Conservation (phyloP, 192 early-diverging fungal genomes). For the Chytriomyces sp. region DNA sequence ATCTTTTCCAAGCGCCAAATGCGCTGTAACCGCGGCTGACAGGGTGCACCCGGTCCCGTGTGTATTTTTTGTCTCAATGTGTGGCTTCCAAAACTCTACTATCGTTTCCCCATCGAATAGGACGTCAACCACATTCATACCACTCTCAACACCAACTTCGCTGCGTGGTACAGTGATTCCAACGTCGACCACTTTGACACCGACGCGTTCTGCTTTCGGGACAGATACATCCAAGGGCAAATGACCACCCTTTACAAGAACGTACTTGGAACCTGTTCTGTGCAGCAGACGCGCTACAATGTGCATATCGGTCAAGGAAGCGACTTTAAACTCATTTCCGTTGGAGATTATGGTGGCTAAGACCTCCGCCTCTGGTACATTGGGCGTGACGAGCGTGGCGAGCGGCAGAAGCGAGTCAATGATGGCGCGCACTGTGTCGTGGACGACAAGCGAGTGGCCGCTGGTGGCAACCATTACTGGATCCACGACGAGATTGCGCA, state of each 20-base stretch:
- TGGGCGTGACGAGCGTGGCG: constrained; percentile 76
- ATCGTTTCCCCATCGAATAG: constrained; percentile 55
- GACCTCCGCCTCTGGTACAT: constrained; percentile 80
- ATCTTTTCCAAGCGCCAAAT: constrained; percentile 58
- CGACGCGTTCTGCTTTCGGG: neutral
- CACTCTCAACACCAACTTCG: neutral
- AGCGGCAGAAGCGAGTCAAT: constrained; percentile 66
- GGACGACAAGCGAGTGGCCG: constrained; percentile 62
- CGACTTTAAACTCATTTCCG: constrained; percentile 31
- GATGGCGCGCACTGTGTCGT: constrained; percentile 62
- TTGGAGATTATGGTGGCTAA: constrained; percentile 23
- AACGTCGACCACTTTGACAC: neutral
- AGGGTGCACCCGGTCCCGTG: constrained; percentile 91
- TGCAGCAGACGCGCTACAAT: constrained; percentile 59
- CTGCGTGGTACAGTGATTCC: too few species aligned
- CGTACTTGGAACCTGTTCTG: constrained; percentile 54
- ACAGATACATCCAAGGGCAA: constrained; percentile 50
- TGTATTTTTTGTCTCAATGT: constrained; percentile 68
- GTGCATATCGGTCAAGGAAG: constrained; percentile 61
- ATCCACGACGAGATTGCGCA: constrained; percentile 67
- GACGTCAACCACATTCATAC: constrained; percentile 53
- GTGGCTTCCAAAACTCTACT: constrained; percentile 54
- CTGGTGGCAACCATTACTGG: constrained; percentile 87
- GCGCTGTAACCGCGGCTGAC: constrained; percentile 76
- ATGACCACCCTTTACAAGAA: constrained; percentile 86